Evolutionary conservation across 768 basidiomycete species (phyloP).

Genomic region (Amanita molliuscula): DNA sequence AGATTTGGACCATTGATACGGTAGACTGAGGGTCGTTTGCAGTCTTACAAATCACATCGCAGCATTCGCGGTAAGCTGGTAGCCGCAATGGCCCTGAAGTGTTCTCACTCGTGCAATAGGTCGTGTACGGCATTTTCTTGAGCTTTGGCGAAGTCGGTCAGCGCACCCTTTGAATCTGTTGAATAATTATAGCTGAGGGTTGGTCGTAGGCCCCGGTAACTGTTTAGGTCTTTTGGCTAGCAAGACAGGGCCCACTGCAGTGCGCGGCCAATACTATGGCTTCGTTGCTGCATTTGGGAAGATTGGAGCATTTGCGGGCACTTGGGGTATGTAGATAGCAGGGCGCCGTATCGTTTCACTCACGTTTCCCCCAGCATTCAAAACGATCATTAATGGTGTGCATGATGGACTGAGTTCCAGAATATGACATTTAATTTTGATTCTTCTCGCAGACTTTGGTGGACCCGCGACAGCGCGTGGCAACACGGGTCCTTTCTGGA

Average conservation of each 20-base stretch:
- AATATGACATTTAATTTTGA: conserved; percentile 7
- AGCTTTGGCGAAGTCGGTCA: conserved; percentile 78
- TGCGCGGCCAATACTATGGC: conserved; percentile 83
- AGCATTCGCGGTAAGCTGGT: conserved; percentile 55
- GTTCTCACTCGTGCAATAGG: conserved; percentile 21
- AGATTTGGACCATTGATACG: not conserved
- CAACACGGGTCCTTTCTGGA: conserved; percentile 83
- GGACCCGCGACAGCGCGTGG: conserved; percentile 39
- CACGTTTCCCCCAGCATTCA: conserved; percentile 39
- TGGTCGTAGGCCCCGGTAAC: conserved; percentile 61
- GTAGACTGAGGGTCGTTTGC: conserved; percentile 1
- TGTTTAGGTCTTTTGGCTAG: conserved; percentile 76
- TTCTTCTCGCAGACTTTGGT: conserved; percentile 43
- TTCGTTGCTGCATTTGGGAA: conserved; percentile 81
- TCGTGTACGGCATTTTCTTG: conserved; percentile 87
- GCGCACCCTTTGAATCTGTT: conserved; percentile 8
- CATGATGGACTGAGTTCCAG: conserved; percentile 1
- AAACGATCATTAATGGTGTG: conserved; percentile 52
- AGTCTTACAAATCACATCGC: conserved; percentile 56
- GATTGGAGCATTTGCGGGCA: conserved; percentile 75
- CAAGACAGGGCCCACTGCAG: conserved; percentile 78
- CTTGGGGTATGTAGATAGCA: conserved; percentile 48
- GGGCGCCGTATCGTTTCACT: not conserved
- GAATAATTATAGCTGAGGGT: conserved; percentile 1
- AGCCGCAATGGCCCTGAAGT: not conserved